Base-by-base conservation (phyloP, 257 asterid species). In the Dorcoceras hygrometricum region DNA sequence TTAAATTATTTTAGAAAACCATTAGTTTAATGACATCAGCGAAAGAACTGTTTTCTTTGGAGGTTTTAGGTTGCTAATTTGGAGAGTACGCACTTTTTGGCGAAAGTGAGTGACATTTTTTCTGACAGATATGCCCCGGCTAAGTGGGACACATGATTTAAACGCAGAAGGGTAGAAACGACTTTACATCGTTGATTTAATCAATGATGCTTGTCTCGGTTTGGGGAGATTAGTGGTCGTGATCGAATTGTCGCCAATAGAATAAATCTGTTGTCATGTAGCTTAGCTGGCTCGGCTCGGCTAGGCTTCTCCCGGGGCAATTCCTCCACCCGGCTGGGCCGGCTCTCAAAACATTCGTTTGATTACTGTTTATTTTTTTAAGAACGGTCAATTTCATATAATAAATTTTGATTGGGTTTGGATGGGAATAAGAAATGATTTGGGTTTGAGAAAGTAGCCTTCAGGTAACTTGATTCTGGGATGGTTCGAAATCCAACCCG, bases 81-180 rank as follows among this genome's bases (percentile, higher is more conserved):
- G 72, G 85, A 82, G 84, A 66, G 63, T 63, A 63, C 73, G 69
- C 55, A 73, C 87, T 81, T 89, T 89, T 72, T 60, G 22, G 68
- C 46, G 90, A 86, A 19, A 86, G 81, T 5, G 86, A 86, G 75
- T 3, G 73, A 20, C 29, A 1, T 2, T 18, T 29, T 19, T 23
- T 36, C 46, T 73, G 73, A 74, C 90, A 1, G 4, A 18, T 71
- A 62, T 70, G 48, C 73, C 88, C 88, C 50, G 6, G n/a, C 3
- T 39, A 3, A 3, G 18, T 39, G 50, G 0, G 50, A n/a, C 50
- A 2, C 50, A 4, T 14, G 23, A 25, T n/a, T n/a, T n/a, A n/a
- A n/a, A n/a, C n/a, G 9, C 8, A 0, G 4, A 12, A 31, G 79
- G 85, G 67, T 20, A 31, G 9, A 55, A 0, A 8, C 23, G 76